A percentile compares a stretch with the other conserved stretches of the same genome.
These are phyloP conservation scores for Telfairia occidentalis DNA, from an alignment of 331 rosid species.

Conservation along the genomic window DNA sequence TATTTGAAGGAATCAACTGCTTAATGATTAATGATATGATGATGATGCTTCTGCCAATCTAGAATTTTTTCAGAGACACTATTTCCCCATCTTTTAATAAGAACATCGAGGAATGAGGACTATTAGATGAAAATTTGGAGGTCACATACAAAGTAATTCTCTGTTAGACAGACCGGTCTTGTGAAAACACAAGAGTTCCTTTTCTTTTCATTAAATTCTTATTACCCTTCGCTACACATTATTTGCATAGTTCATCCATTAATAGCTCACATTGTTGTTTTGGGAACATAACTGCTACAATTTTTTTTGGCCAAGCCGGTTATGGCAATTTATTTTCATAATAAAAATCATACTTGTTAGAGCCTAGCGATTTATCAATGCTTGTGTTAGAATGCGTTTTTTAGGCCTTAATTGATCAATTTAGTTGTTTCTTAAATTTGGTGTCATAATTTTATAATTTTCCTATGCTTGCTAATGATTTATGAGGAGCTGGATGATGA, in stretches of 20 bases:
- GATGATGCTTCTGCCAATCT: neutral
- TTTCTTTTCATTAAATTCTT: neutral
- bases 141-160: neutral
- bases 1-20: constrained; percentile 15
- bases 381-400: too few relatives aligned
- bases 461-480: too few relatives aligned
- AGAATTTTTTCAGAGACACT: neutral
- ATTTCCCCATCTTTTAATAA: neutral
- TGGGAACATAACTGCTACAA: neutral
- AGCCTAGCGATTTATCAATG: neutral
- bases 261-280: neutral
- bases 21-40: neutral
- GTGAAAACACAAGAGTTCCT: neutral
- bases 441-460: too few relatives aligned
- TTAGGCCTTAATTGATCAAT: too few relatives aligned
- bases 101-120: neutral
- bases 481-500: too few relatives aligned
- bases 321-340: neutral
- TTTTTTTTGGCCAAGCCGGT: neutral
- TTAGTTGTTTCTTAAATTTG: too few relatives aligned
- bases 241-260: neutral
- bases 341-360: neutral
- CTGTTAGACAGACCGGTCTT: neutral
- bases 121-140: neutral
- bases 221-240: neutral